A percentile compares a stretch with the other conserved stretches of the same genome.
Conservation (phyloP, 805 yeast genomes). For the Hanseniaspora osmophila region DNA sequence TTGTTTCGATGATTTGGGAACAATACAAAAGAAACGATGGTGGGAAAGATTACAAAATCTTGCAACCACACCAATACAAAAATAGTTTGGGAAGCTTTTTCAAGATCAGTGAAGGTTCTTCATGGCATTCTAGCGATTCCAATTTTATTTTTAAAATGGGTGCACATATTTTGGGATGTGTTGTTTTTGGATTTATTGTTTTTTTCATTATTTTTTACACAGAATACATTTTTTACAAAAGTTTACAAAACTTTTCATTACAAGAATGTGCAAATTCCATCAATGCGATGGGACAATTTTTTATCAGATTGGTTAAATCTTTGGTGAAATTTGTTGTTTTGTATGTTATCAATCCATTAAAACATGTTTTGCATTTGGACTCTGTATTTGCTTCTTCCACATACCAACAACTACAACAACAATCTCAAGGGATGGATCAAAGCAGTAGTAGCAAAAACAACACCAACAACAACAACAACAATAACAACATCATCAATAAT, state of each 20-base stretch:
- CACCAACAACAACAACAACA: conserved; percentile 10
- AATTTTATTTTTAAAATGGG: conserved; percentile 59
- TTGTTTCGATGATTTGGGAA: conserved; percentile 75
- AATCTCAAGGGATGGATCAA: not conserved
- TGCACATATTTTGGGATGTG: conserved; percentile 58
- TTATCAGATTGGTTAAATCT: not conserved
- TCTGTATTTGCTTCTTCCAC: too few species aligned
- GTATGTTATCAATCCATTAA: too few species aligned
- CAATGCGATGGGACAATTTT: too few species aligned
- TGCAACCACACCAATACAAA: conserved; percentile 65
- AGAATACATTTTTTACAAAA: conserved; percentile 34
- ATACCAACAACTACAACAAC: too few species aligned
- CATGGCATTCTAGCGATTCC: conserved; percentile 90
- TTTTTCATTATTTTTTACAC: conserved; percentile 33
- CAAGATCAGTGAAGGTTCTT: conserved; percentile 65
- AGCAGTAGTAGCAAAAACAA: too few species aligned
- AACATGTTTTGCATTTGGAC: too few species aligned
- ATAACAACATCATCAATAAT: conserved; percentile 7
- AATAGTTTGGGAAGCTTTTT: conserved; percentile 49
- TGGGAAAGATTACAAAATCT: conserved; percentile 49
- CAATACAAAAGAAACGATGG: conserved; percentile 65
- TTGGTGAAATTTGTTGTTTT: not conserved
- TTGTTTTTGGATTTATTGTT: conserved; percentile 51
- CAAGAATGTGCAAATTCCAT: not conserved
- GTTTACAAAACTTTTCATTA: conserved; percentile 18